A percentile compares a stretch with the other conserved stretches of the same genome.
These are phyloP conservation scores for Myxozyma neotropica DNA, from an alignment of 805 yeast species.

Conservation along the genomic window DNA sequence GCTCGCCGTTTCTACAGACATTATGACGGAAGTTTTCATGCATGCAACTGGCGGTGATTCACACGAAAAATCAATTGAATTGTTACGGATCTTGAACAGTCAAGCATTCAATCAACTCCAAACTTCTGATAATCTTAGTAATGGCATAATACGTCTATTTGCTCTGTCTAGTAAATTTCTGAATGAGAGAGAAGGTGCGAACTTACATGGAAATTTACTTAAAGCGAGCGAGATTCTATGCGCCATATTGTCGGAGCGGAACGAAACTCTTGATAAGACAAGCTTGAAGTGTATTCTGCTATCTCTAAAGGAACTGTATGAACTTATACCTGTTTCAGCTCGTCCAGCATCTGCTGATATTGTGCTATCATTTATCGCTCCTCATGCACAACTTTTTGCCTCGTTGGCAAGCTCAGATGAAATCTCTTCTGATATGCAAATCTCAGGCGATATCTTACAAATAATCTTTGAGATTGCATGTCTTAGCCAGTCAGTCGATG, in stretches of 20 bases:
- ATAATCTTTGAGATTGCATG: conserved; percentile 7
- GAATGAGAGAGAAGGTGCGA: neutral
- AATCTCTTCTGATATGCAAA: neutral
- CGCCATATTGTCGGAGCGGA: neutral
- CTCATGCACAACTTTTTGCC: neutral
- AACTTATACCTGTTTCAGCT: neutral
- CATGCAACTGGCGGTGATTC: conserved; percentile 11
- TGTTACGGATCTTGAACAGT: neutral
- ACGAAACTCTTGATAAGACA: neutral
- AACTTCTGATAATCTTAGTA: neutral
- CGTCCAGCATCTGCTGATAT: neutral
- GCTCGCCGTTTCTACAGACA: conserved; percentile 1
- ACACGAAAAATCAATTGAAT: neutral
- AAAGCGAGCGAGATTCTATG: neutral
- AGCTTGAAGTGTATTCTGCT: neutral
- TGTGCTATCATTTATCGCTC: neutral
- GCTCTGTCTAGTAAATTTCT: neutral
- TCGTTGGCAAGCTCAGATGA: neutral
- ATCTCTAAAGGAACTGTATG: conserved; percentile 4
- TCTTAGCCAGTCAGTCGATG: neutral
- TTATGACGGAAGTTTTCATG: conserved; percentile 5
- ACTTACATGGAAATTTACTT: neutral
- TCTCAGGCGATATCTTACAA: conserved; percentile 4
- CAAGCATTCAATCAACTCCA: neutral
- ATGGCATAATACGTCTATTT: neutral